Percentiles rank a stretch among this genome's conserved stretches.
phyloP scores from a whole-genome alignment of 768 basidiomycete genomes.

The Agrocybe pediades region DNA sequence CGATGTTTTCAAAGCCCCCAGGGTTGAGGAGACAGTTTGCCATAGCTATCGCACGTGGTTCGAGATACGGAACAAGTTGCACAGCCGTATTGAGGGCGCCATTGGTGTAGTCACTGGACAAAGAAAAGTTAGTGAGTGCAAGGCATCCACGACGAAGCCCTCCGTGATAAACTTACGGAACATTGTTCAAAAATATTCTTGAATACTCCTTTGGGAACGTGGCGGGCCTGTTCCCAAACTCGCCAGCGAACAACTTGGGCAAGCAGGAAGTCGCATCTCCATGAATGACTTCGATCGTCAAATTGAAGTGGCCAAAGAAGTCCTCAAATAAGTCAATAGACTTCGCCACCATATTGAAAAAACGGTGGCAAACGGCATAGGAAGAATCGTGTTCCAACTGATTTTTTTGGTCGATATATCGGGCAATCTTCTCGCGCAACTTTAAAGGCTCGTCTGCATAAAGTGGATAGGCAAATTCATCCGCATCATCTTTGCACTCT shows the following conservation, averaged over 20 bases:
- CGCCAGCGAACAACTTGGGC: not conserved
- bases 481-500: not conserved
- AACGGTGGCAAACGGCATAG: not conserved
- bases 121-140: not conserved
- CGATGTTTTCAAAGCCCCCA: not conserved
- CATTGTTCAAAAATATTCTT: constrained; percentile 7
- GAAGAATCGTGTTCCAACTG: too few relatives aligned
- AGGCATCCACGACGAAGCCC: not conserved
- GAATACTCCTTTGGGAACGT: not conserved
- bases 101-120: constrained; percentile 17
- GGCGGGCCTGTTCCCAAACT: not conserved
- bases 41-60: constrained; percentile 2
- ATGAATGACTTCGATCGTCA: not conserved
- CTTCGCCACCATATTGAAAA: not conserved
- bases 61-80: constrained; percentile 10
- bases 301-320: not conserved
- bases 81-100: constrained; percentile 12
- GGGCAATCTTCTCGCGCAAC: too few relatives aligned
- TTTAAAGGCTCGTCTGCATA: too few relatives aligned
- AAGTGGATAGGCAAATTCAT: not conserved
- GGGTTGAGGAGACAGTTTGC: constrained; percentile 15
- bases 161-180: constrained; percentile 8
- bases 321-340: not conserved
- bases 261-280: not conserved
- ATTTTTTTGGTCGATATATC: too few relatives aligned